Conservation (phyloP, 805 yeast species). For the Cyberlindnera nakhonratchasimensis region DNA sequence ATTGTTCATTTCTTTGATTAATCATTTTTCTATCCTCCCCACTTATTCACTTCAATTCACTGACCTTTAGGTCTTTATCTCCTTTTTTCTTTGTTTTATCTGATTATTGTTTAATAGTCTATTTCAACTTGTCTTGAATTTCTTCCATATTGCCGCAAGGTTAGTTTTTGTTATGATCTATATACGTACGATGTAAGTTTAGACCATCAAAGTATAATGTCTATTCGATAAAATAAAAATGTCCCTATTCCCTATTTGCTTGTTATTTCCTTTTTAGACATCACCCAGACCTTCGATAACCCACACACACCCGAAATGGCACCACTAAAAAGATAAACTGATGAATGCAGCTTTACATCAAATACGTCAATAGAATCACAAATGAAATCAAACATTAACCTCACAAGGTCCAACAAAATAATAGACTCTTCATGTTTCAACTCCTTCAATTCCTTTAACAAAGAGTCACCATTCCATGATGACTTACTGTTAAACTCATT, state of each 20-base stretch:
- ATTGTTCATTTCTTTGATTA: too few relatives aligned
- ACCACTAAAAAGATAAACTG: conserved; percentile 23
- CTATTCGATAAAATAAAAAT: not conserved
- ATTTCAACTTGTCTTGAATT: too few relatives aligned
- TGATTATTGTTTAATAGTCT: too few relatives aligned
- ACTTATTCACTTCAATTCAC: too few relatives aligned
- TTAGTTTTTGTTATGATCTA: too few relatives aligned
- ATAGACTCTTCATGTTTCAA: conserved; percentile 35
- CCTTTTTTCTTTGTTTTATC: too few relatives aligned
- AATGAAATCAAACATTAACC: conserved; percentile 43
- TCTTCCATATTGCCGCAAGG: too few relatives aligned
- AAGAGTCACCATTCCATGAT: conserved; percentile 13
- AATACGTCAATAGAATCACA: conserved; percentile 48
- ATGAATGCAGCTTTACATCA: conserved; percentile 30
- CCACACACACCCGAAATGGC: conserved; percentile 26
- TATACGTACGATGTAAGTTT: too few relatives aligned
- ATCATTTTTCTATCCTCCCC: too few relatives aligned
- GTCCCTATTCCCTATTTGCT: not conserved
- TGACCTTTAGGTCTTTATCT: too few relatives aligned
- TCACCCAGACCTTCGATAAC: conserved; percentile 26
- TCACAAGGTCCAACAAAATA: conserved; percentile 38
- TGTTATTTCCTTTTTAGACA: conserved; percentile 19
- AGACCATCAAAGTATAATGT: not conserved
- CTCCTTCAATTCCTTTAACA: conserved; percentile 29
- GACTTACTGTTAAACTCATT: conserved; percentile 28